Evolutionary conservation across 2,329 filamentous ascomycete species (phyloP).

Genomic region (Rutstroemia sp.): DNA sequence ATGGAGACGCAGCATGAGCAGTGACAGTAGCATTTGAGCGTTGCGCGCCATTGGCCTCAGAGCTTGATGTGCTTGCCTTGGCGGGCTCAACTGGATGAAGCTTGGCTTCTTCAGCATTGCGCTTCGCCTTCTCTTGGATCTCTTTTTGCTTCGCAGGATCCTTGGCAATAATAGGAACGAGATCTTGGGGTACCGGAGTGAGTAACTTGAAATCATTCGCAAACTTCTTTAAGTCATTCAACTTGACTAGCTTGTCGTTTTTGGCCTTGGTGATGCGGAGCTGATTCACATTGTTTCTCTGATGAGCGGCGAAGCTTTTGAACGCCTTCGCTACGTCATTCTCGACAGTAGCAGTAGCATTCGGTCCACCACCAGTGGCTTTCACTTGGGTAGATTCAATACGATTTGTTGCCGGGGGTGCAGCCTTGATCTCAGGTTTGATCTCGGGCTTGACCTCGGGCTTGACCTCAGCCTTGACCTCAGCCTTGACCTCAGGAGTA

Average conservation of each 20-base stretch:
- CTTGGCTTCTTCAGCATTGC: constrained; percentile 60
- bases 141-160: constrained; percentile 91
- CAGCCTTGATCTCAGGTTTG: constrained; percentile 4
- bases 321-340: constrained; percentile 55
- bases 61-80: constrained; percentile 38
- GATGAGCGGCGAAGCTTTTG: constrained; percentile 53
- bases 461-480: background rate
- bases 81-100: constrained; percentile 36
- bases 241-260: constrained; percentile 80
- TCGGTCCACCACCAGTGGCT: constrained; percentile 34
- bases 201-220: constrained; percentile 89
- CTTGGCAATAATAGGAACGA: constrained; percentile 93
- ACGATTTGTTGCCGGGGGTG: constrained; percentile 30
- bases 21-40: constrained; percentile 34
- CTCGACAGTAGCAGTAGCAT: constrained; percentile 54
- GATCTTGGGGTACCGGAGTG: constrained; percentile 82
- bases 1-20: constrained; percentile 35
- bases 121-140: constrained; percentile 81
- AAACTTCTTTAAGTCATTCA: constrained; percentile 94
- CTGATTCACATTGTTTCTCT: constrained; percentile 50
- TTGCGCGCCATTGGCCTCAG: constrained; percentile 33
- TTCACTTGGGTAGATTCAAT: constrained; percentile 24
- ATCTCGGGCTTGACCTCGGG: no score
- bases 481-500: constrained; percentile 22
- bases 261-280: constrained; percentile 50